Conservation (phyloP, 2,329 filamentous ascomycete genomes). For the Chrysosphaeria jannelii region DNA sequence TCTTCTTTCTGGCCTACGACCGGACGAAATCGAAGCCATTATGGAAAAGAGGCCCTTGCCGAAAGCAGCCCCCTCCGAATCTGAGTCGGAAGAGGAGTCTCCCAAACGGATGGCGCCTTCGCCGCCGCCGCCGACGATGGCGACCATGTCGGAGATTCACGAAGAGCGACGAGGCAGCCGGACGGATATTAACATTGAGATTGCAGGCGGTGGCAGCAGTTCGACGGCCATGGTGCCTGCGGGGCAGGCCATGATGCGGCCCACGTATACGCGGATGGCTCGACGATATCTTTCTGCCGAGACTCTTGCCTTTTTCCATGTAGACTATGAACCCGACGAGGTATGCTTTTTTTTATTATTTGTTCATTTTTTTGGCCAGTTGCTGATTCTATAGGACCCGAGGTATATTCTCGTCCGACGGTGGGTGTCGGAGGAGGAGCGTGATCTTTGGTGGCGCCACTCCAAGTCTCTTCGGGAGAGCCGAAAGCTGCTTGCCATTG, state of each 20-base stretch:
- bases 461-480: conserved; percentile 32
- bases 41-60: conserved; percentile 22
- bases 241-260: conserved; percentile 2
- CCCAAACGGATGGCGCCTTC: too few relatives aligned
- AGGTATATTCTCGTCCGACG: conserved; percentile 41
- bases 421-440: conserved; percentile 40
- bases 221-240: background rate
- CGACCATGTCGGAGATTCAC: too few relatives aligned
- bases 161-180: background rate
- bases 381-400: conserved; percentile 17
- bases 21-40: conserved; percentile 26
- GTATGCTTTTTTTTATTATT: conserved; percentile 11
- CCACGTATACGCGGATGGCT: conserved; percentile 33
- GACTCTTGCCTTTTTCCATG: conserved; percentile 21
- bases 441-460: conserved; percentile 42
- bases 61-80: too few relatives aligned
- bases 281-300: conserved; percentile 29
- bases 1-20: conserved; percentile 24
- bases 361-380: background rate
- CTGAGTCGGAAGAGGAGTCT: too few relatives aligned
- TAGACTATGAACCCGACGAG: conserved; percentile 25
- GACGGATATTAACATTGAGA: conserved; percentile 4
- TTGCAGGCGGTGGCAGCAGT: conserved; percentile 1
- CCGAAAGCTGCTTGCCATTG: conserved; percentile 16
- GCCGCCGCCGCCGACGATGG: too few relatives aligned